Conservation (phyloP, 345 rosid species). For the Psidium friedrichsthalianum region DNA sequence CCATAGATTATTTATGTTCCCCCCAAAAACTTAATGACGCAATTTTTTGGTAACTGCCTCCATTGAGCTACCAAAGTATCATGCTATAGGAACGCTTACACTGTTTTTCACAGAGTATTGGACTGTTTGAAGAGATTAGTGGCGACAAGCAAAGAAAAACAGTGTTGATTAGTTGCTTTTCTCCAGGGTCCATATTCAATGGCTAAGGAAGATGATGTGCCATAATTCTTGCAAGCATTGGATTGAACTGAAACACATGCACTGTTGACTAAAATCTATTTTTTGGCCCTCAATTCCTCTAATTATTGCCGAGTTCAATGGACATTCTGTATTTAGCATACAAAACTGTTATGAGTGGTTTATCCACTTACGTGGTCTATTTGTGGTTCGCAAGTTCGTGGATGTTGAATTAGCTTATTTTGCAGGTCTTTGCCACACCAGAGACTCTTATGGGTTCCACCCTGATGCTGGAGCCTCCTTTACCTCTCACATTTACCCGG, state of each 20-base stretch:
- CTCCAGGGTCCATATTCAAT: not conserved
- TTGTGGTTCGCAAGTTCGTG: not conserved
- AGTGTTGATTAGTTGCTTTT: not conserved
- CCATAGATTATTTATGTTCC: not conserved
- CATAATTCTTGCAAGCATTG: not conserved
- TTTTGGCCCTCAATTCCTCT: not conserved
- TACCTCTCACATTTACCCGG: slow-evolving; percentile 81
- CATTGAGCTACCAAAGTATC: not conserved
- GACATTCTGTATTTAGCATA: not conserved
- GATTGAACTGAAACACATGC: not conserved
- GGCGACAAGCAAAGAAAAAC: not conserved
- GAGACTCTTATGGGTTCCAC: slow-evolving; percentile 87
- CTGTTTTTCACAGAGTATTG: not conserved
- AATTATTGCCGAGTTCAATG: not conserved
- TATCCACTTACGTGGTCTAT: not conserved
- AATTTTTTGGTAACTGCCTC: not conserved
- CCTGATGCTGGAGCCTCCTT: slow-evolving; percentile 98
- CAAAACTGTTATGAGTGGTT: not conserved
- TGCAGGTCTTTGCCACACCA: slow-evolving; percentile 91
- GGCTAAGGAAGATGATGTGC: not conserved
- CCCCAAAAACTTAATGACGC: not conserved
- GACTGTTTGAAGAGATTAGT: not conserved
- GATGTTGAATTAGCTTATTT: not conserved
- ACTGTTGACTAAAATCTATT: not conserved
- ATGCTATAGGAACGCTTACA: not conserved